phyloP scores from a whole-genome alignment of 23 red algal genomes.

The Cyanidioschyzon merolae region DNA sequence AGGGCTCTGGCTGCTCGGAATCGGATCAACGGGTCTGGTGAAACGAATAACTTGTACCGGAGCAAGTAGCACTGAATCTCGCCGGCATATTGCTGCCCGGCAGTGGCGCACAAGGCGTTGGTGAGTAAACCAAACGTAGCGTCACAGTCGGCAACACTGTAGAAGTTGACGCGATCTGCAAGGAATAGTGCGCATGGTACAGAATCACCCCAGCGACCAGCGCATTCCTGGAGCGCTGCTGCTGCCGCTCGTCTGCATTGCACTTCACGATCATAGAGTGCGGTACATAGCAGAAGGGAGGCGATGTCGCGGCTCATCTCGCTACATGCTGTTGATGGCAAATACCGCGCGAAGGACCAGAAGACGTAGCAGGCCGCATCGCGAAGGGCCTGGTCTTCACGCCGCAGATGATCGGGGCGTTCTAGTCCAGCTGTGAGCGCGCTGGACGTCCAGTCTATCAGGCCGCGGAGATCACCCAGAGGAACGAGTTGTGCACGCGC shows the following conservation, averaged over 20 bases:
- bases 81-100: not conserved
- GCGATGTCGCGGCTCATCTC: constrained; percentile 12
- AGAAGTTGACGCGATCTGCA: constrained; percentile 59
- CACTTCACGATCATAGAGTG: constrained; percentile 77
- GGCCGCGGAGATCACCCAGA: constrained; percentile 21
- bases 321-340: not conserved
- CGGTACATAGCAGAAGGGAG: constrained; percentile 38
- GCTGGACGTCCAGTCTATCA: constrained; percentile 4
- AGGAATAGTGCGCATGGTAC: constrained; percentile 38
- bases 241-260: constrained; percentile 85
- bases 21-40: not conserved
- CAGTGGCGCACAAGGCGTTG: not conserved
- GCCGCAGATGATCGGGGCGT: constrained; percentile 34
- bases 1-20: not conserved
- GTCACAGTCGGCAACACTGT: constrained; percentile 50
- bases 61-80: not conserved
- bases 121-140: constrained; percentile 32
- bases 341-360: constrained; percentile 81
- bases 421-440: constrained; percentile 46
- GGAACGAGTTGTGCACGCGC: constrained; percentile 53
- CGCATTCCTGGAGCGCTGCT: constrained; percentile 89
- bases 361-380: constrained; percentile 91
- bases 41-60: not conserved
- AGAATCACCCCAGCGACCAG: constrained; percentile 41
- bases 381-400: constrained; percentile 49